Evolutionary conservation across 2,329 filamentous ascomycete genomes (phyloP).

Genomic region (Rhynchosporium secalis): DNA sequence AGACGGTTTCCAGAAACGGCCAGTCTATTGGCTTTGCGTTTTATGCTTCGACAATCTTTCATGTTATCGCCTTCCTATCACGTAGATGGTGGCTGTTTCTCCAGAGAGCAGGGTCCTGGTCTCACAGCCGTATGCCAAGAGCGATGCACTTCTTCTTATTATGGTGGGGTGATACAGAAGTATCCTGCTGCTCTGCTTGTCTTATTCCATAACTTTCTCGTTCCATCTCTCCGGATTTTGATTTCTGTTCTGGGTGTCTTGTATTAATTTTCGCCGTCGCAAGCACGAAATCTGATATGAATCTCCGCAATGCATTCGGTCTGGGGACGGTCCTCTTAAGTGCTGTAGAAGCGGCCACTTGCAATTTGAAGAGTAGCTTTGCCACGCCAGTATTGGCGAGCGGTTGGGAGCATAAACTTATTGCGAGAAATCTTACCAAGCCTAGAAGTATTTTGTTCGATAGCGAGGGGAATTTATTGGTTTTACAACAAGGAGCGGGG

Average conservation of each 20-base stretch:
- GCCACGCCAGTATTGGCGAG: constrained; percentile 27
- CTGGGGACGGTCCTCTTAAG: constrained; percentile 11
- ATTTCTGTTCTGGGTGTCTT: neutral
- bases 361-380: constrained; percentile 29
- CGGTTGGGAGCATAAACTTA: constrained; percentile 37
- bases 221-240: neutral
- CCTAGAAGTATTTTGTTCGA: constrained; percentile 40
- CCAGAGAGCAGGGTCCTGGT: neutral
- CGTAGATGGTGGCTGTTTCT: constrained; percentile 1
- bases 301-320: constrained; percentile 13
- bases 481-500: constrained; percentile 35
- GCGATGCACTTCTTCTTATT: neutral
- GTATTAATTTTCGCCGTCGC: neutral
- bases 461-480: constrained; percentile 36
- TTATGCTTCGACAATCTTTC: constrained; percentile 7
- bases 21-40: neutral
- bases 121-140: constrained; percentile 2
- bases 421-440: constrained; percentile 31
- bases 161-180: neutral
- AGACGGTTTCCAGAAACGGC: neutral
- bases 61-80: constrained; percentile 4
- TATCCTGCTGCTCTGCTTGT: constrained; percentile 2
- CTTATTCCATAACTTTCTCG: neutral
- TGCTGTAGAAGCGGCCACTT: constrained; percentile 17
- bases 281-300: constrained; percentile 18